Conservation (phyloP, 2,329 filamentous ascomycete genomes). For the Xylaria sp. region DNA sequence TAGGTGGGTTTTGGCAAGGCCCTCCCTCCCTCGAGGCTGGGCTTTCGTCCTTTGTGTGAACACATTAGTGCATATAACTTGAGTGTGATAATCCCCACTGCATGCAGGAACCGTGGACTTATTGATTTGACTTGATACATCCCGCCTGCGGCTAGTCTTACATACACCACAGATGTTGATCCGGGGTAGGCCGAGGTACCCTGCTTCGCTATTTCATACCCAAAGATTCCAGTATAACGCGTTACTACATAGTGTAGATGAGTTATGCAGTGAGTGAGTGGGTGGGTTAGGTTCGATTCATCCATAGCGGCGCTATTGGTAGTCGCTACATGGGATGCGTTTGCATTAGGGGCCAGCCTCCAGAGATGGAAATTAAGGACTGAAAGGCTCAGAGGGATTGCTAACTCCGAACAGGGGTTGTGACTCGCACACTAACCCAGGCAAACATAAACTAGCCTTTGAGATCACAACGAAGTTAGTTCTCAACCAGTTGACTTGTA, state of each 20-base stretch:
- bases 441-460: not conserved
- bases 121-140: constrained; percentile 23
- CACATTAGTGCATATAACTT: not conserved
- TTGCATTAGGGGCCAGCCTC: no score
- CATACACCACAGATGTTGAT: no score
- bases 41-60: no score
- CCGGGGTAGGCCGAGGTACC: constrained; percentile 26
- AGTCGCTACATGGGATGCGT: no score
- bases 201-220: not conserved
- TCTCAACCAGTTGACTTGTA: no score
- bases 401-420: no score
- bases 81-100: constrained; percentile 7
- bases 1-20: constrained; percentile 6
- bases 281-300: no score
- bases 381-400: not conserved
- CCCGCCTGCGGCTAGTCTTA: constrained; percentile 3
- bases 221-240: not conserved
- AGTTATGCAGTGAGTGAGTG: no score
- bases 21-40: not conserved
- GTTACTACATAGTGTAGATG: no score
- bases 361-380: not conserved
- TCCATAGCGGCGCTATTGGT: no score
- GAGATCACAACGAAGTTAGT: not conserved
- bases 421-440: not conserved
- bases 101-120: constrained; percentile 14